Evolutionary conservation across 2,329 filamentous ascomycete genomes (phyloP).

Genomic region (Neocucurbitaria cava): DNA sequence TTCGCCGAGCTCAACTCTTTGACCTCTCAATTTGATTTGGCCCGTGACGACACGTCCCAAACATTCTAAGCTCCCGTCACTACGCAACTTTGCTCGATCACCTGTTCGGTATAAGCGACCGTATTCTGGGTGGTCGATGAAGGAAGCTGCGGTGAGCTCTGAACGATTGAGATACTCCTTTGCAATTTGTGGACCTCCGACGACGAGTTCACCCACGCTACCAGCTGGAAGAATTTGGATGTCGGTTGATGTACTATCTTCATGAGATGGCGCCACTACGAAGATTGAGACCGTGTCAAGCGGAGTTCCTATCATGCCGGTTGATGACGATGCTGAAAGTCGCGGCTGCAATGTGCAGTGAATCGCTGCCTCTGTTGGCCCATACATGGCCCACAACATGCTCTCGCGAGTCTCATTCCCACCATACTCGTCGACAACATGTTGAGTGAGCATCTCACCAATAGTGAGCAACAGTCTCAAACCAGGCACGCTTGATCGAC

Average conservation of each 20-base stretch:
- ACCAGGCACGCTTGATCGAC: slow-evolving; percentile 69
- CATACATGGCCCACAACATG: slow-evolving; percentile 92
- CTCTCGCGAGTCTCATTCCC: slow-evolving; percentile 60
- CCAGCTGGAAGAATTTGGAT: slow-evolving; percentile 68
- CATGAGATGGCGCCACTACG: slow-evolving; percentile 61
- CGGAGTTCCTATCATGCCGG: slow-evolving; percentile 77
- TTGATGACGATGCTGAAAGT: slow-evolving; percentile 64
- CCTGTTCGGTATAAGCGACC: slow-evolving; percentile 83
- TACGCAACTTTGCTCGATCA: slow-evolving; percentile 75
- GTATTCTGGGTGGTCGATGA: slow-evolving; percentile 68
- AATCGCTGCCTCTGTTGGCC: slow-evolving; percentile 89
- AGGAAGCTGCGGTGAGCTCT: slow-evolving; percentile 75
- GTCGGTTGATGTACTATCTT: slow-evolving; percentile 22
- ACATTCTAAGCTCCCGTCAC: slow-evolving; percentile 78
- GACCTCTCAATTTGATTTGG: slow-evolving; percentile 86
- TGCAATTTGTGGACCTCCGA: slow-evolving; percentile 82
- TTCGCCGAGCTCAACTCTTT: slow-evolving; percentile 79
- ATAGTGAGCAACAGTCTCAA: slow-evolving; percentile 81
- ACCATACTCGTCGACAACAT: slow-evolving; percentile 82
- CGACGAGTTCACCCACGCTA: slow-evolving; percentile 77
- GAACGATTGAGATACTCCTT: slow-evolving; percentile 81
- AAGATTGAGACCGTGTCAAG: slow-evolving; percentile 83
- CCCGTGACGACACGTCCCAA: slow-evolving; percentile 79
- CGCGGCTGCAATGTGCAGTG: slow-evolving; percentile 80
- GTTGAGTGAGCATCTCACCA: slow-evolving; percentile 86